Evolutionary conservation across 2,329 filamentous ascomycete species (phyloP).

Genomic region (Phialophora macrospora): DNA sequence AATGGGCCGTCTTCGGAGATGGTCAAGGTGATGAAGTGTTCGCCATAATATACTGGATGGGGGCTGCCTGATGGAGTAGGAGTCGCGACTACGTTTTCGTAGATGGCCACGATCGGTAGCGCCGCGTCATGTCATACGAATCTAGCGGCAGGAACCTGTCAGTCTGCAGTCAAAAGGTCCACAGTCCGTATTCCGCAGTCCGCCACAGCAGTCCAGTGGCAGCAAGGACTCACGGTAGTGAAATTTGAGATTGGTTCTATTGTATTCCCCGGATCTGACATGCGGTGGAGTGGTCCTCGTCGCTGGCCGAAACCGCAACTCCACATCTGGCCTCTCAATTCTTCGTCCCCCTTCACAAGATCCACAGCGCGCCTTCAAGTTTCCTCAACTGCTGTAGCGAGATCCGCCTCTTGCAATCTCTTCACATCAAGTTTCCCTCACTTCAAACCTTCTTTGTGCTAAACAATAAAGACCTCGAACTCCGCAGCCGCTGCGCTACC

Average conservation of each 20-base stretch:
- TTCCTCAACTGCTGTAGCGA: conserved; percentile 1
- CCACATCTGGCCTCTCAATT: conserved; percentile 11
- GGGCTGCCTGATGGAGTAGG: neutral
- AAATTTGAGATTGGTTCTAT: neutral
- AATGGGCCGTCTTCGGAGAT: neutral
- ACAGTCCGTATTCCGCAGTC: neutral
- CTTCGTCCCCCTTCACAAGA: conserved; percentile 6
- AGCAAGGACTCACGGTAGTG: neutral
- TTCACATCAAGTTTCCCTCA: neutral
- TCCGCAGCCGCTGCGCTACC: neutral
- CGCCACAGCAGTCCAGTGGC: neutral
- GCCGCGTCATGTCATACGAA: conserved; percentile 24
- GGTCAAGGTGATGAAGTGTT: conserved; percentile 9
- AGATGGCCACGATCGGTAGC: neutral
- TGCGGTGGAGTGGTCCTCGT: neutral
- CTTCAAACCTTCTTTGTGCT: neutral
- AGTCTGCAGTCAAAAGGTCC: neutral
- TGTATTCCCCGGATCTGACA: neutral
- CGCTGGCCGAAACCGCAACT: neutral
- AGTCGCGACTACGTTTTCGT: neutral
- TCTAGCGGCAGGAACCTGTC: conserved; percentile 7
- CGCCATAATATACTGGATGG: neutral
- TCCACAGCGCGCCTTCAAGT: conserved; percentile 5
- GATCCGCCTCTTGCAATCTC: neutral
- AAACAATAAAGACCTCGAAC: neutral